Evolutionary conservation across 371 early-diverging fungal species (phyloP), one percentile per base, ranked within the genome.

Genomic region (Mucor sp.): DNA sequence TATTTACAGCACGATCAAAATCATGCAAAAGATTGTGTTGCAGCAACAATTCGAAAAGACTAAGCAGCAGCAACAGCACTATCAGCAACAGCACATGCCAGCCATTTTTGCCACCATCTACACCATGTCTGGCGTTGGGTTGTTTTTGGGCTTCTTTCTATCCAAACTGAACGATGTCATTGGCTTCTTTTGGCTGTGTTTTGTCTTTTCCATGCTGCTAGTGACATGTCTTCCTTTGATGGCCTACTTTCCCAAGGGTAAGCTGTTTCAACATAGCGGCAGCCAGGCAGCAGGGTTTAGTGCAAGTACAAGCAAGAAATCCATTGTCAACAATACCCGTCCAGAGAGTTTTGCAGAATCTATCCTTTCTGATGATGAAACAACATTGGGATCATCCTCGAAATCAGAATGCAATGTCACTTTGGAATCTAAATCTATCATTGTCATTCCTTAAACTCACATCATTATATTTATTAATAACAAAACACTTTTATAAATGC

Each of bases 141-240:
- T 50, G 32, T 63, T 68, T 53, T 19, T 37, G 1, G 64, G 69
- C 14, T 68, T 27, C 12, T 63, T 63, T 30, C 39, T 68, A 6
- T 35, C 69, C 15, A 63, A 32, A 15, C 41, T 68, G n/a, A 58
- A 63, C 6, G 48, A 37, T 19, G 11, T 25, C 14, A 59, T 59
- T 58, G 60, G 59, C 0, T 63, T 58, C 27, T 63, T 68, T 19
- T 68, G 69, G 69, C 28, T 68, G 11, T 68, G 60, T 19, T 68
- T 68, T 7, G 27, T 33, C 3, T 41, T 63, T 14, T 58, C 69
- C 1, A 39, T 35, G 55, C 37, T 68, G 14, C 35, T 65, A 25
- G 15, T 37, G 2, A 53, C 63, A 11, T 63, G 63, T 53, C 9
- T 53, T 37, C 63, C 63, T 23, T 14, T 63, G 2, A 53, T 53